A percentile compares a stretch with the other conserved stretches of the same genome.
These are phyloP conservation scores for Pyrenochaeta sp. DNA, from an alignment of 2,329 filamentous ascomycete genomes.

Conservation along the genomic window DNA sequence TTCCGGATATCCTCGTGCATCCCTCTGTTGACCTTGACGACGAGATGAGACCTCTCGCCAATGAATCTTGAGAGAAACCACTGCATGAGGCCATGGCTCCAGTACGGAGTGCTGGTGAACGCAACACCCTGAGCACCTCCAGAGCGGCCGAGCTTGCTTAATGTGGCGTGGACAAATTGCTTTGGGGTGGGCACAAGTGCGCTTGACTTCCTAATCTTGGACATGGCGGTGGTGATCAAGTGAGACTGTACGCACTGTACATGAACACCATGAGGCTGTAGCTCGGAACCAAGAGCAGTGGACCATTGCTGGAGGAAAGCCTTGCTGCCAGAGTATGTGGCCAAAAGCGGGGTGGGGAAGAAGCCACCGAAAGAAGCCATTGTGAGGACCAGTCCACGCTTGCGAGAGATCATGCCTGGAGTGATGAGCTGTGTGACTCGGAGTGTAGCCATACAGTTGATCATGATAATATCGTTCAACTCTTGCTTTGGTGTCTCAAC, in stretches of 20 bases:
- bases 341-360: slow-evolving; percentile 88
- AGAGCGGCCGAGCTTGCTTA: slow-evolving; percentile 80
- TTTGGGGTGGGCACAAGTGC: slow-evolving; percentile 81
- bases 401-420: slow-evolving; percentile 83
- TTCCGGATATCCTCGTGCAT: slow-evolving; percentile 87
- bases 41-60: slow-evolving; percentile 63
- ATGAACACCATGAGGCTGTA: slow-evolving; percentile 79
- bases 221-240: slow-evolving; percentile 95
- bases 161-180: slow-evolving; percentile 78
- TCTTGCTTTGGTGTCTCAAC: slow-evolving; percentile 79
- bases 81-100: slow-evolving; percentile 88
- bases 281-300: slow-evolving; percentile 80
- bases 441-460: slow-evolving; percentile 93
- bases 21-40: slow-evolving; percentile 67
- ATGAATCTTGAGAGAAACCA: slow-evolving; percentile 74
- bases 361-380: slow-evolving; percentile 98
- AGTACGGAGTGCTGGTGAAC: slow-evolving; percentile 89
- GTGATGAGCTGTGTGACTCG: slow-evolving; percentile 85
- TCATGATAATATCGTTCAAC: slow-evolving; percentile 87
- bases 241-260: slow-evolving; percentile 94
- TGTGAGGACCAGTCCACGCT: slow-evolving; percentile 87
- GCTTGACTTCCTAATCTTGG: slow-evolving; percentile 85
- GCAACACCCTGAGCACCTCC: slow-evolving; percentile 80
- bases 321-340: slow-evolving; percentile 97
- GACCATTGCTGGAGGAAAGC: slow-evolving; percentile 98